Evolutionary conservation across 2,329 filamentous ascomycete species (phyloP).

Genomic region (Phyllosticta citrichinensis): DNA sequence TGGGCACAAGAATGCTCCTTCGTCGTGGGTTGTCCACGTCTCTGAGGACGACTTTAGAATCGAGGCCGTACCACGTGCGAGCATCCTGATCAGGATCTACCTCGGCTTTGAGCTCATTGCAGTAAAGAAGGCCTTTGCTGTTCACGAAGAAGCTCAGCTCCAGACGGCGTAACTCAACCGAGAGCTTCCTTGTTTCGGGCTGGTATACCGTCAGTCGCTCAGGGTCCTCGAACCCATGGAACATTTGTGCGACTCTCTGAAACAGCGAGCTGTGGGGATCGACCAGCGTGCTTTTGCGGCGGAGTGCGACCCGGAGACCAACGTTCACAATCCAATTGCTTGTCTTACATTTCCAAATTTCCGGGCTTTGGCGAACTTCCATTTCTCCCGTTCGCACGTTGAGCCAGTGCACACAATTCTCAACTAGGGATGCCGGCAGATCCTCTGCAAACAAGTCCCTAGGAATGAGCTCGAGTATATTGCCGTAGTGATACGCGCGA

Average conservation of each 20-base stretch:
- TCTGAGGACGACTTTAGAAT: constrained; percentile 48
- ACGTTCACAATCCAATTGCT: constrained; percentile 35
- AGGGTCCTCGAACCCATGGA: constrained; percentile 40
- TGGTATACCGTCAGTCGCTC: constrained; percentile 39
- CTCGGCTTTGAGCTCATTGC: constrained; percentile 39
- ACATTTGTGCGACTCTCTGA: constrained; percentile 32
- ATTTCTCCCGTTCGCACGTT: constrained; percentile 37
- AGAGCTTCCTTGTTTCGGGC: constrained; percentile 23
- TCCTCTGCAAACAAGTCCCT: constrained; percentile 28
- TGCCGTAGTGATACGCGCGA: constrained; percentile 23
- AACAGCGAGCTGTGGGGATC: constrained; percentile 39
- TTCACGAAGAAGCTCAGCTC: constrained; percentile 48
- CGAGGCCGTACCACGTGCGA: constrained; percentile 50
- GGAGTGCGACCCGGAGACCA: constrained; percentile 16
- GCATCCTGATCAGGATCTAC: constrained; percentile 44
- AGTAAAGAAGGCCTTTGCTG: constrained; percentile 32
- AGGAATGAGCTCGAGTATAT: constrained; percentile 29
- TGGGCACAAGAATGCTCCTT: constrained; percentile 46
- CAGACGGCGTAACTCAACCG: constrained; percentile 42
- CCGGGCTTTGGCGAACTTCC: constrained; percentile 41
- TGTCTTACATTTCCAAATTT: constrained; percentile 30
- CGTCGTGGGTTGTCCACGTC: constrained; percentile 30
- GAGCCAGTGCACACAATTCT: constrained; percentile 52
- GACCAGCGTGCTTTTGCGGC: constrained; percentile 30
- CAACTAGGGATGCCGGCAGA: constrained; percentile 41